Percentiles rank a stretch among this genome's conserved stretches.
phyloP scores from a whole-genome alignment of 208 protist genomes.

The Crithidia fasciculata region DNA sequence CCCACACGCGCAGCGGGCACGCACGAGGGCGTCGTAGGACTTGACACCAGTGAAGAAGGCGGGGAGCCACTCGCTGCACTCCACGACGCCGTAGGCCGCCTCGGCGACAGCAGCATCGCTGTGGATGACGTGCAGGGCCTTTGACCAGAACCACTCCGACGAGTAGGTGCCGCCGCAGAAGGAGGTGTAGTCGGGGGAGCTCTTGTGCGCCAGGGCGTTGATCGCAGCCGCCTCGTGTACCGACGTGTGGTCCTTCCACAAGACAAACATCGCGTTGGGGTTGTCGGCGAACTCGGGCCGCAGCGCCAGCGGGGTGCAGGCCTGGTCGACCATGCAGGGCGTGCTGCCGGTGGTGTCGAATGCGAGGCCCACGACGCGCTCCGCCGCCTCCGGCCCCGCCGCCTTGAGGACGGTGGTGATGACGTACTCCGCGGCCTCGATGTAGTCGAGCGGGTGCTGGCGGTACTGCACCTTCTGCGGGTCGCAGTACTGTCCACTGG shows the following conservation, averaged over 20 bases:
- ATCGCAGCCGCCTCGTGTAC: slow-evolving; percentile 56
- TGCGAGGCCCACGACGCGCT: slow-evolving; percentile 47
- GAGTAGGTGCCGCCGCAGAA: slow-evolving; percentile 67
- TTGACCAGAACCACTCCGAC: slow-evolving; percentile 72
- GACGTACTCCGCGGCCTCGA: slow-evolving; percentile 45
- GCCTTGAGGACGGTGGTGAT: slow-evolving; percentile 37
- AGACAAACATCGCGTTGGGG: slow-evolving; percentile 67
- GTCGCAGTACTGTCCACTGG: slow-evolving; percentile 42
- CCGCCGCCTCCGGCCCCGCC: slow-evolving; percentile 6
- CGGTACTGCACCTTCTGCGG: slow-evolving; percentile 51
- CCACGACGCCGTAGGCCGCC: slow-evolving; percentile 44
- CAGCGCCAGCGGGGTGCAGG: slow-evolving; percentile 47
- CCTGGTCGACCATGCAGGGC: slow-evolving; percentile 52
- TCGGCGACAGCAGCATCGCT: slow-evolving; percentile 42
- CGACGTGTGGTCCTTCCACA: slow-evolving; percentile 73
- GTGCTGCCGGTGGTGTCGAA: slow-evolving; percentile 62
- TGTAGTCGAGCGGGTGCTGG: slow-evolving; percentile 63
- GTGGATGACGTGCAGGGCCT: slow-evolving; percentile 52
- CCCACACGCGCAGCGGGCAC: slow-evolving; percentile 54
- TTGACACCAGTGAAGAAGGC: slow-evolving; percentile 49
- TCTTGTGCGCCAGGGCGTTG: slow-evolving; percentile 46
- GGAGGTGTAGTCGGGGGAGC: slow-evolving; percentile 53
- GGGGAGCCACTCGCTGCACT: slow-evolving; percentile 67
- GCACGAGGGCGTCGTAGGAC: slow-evolving; percentile 33
- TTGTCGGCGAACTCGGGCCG: slow-evolving; percentile 43